A percentile compares a stretch with the other conserved stretches of the same genome.
phyloP scores from a whole-genome alignment of 2,329 filamentous ascomycete species.

The Pseudocercospora cruenta region DNA sequence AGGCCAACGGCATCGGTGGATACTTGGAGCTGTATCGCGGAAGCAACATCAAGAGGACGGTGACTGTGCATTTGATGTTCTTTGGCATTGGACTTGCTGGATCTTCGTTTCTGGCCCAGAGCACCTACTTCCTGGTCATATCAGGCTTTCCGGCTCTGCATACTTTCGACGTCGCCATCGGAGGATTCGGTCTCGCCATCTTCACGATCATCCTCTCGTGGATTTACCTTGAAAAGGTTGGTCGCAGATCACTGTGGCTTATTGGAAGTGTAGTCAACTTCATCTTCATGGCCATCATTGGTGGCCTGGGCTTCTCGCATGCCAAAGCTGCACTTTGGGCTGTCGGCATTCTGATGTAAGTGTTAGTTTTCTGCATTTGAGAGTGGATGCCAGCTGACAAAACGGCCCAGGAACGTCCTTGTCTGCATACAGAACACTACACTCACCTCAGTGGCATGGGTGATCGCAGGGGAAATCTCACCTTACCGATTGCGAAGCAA shows the following conservation, averaged over 20 bases:
- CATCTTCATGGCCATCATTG: constrained; percentile 3
- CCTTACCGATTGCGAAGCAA: constrained; percentile 5
- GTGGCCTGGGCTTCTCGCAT: constrained; percentile 1
- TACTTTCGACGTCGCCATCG: background rate
- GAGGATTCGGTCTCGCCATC: background rate
- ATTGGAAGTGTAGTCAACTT: background rate
- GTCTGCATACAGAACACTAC: constrained; percentile 5
- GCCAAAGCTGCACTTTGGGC: background rate
- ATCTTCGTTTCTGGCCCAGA: constrained; percentile 3
- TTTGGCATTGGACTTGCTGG: constrained; percentile 8
- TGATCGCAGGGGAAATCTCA: constrained; percentile 3
- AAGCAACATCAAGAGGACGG: background rate
- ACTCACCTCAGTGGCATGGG: background rate
- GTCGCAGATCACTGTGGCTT: background rate
- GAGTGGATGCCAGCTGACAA: no score
- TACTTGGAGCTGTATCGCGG: constrained; percentile 1
- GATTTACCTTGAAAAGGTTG: background rate
- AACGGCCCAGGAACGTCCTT: constrained; percentile 7
- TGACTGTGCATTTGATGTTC: constrained; percentile 4
- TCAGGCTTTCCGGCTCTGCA: background rate
- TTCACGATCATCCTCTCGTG: background rate
- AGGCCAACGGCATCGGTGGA: background rate
- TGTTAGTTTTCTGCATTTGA: no score
- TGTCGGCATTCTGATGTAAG: background rate
- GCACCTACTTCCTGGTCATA: constrained; percentile 7